Evolutionary conservation across 1,284 basidiomycete genomes (phyloP), one percentile per base, ranked within the genome.

Genomic region (Tetrapyrgos nigripes): DNA sequence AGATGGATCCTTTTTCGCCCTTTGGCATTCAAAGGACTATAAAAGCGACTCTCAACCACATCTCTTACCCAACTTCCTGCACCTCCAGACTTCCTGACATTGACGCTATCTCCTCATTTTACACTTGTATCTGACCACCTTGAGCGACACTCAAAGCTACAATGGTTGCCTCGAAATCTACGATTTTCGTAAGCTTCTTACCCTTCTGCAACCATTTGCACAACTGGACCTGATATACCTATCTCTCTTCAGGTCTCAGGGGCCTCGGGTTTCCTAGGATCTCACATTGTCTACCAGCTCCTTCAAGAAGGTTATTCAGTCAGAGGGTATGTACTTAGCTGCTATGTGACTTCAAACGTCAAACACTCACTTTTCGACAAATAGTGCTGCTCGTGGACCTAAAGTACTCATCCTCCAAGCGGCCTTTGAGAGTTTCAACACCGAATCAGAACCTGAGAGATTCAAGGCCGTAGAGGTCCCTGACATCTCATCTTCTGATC

Each of bases 271-370:
- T 56, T 56, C 35, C 45, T 56, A 17, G 54, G 54, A 26, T 49
- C 54, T 17, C 54, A 56, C 48, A 50, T 56, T 24, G 46, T 56
- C 26, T 31, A 40, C n/a, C 54, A 56, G 27, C 33, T 56, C 10
- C 37, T 56, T 17, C n/a, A 50, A n/a, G 28, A 17, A 19, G 54
- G 54, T 24, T 50, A 56, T 28, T 35, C 19, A 44, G 54, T 56
- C 27, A 21, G 48, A 43, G 48, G 33, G 54, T 56, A 56, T 19
- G 54, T 49, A 9, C 31, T 11, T 27, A 27, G 6, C 37, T 40
- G 19, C 17, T 40, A 33, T 33, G 14, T 33, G 9, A 33, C 31
- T 14, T 33, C 14, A 33, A 33, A 8, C 31, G 31, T 14, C 31
- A 33, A 33, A 14, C 6, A 40, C 37, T 40, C 19, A 6, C 5